Percentiles rank a stretch among this genome's conserved stretches.
Conservation (phyloP, 2,329 filamentous ascomycete genomes). For the Calycina herbarum region DNA sequence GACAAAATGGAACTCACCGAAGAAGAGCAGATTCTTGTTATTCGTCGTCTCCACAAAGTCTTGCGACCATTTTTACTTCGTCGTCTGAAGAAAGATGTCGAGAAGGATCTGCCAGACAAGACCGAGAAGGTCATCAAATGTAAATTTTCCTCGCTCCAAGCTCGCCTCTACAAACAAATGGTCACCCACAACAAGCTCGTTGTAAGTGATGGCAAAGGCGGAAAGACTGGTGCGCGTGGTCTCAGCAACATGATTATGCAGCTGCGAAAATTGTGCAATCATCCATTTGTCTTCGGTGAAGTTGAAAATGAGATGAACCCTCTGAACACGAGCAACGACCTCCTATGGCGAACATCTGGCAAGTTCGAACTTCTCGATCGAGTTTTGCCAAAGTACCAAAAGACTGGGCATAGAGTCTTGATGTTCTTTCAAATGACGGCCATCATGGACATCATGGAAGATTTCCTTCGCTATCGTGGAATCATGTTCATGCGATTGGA, state of each 20-base stretch:
- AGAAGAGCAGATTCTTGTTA: constrained; percentile 99
- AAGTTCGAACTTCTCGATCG: constrained; percentile 97
- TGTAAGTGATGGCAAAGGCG: constrained; percentile 92
- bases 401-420: constrained; percentile 87
- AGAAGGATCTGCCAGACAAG: constrained; percentile 98
- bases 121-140: constrained; percentile 99
- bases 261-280: constrained; percentile 96
- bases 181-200: constrained; percentile 92
- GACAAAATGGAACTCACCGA: constrained; percentile 99
- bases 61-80: constrained; percentile 94
- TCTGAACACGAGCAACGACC: constrained; percentile 80
- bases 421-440: constrained; percentile 99
- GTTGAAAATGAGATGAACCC: constrained; percentile 99
- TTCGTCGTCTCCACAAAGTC: constrained; percentile 97
- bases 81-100: constrained; percentile 98
- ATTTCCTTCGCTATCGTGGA: constrained; percentile 83
- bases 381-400: constrained; percentile 88
- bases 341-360: constrained; percentile 91
- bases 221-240: constrained; percentile 90
- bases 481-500: constrained; percentile 89
- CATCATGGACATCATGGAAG: constrained; percentile 99
- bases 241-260: constrained; percentile 99
- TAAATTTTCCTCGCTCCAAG: constrained; percentile 92
- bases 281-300: constrained; percentile 97
- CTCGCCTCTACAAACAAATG: constrained; percentile 96